Base-by-base conservation (phyloP, 2,329 filamentous ascomycete species). In the Seiridium unicorne region DNA sequence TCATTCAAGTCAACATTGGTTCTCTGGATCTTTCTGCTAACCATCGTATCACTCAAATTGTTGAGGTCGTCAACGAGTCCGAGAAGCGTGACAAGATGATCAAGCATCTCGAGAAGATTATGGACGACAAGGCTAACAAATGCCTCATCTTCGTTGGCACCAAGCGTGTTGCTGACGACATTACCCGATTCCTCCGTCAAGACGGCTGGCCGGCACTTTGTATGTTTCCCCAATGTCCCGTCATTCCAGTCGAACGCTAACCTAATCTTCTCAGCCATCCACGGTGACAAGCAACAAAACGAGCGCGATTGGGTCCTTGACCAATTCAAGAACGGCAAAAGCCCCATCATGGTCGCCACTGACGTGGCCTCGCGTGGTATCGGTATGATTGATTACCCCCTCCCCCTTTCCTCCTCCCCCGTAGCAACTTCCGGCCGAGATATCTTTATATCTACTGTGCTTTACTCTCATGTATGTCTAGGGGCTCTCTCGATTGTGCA, bases 281-380 rank as follows among this genome's bases (percentile, higher is more conserved):
- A 99, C 84, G 95, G 95, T 74, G 95, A 98, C 82, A 98, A 98
- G 84, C 93, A 97, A 76, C 95, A 99, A 76, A 97, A 97, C 79
- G 95, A 99, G 83, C 93, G 95, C 83, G 95, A 98, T 79, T 98
- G 95, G 93, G 95, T 98, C 72, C 85, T 99, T 75, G 96, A 98
- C 79, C 94, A 98, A 79, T 99, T 99, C 88, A 99, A 98, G 89
- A 92, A 91, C 67, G 93, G 93, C 81, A 97, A 98, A 85, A 97
- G 93, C 82, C 95, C 95, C 76, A 96, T 99, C 88, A 97, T 99
- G 93, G 95, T 99, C 82, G 95, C 95, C 81, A 99, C 95, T 68
- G 95, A 98, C 75, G 95, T 99, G 81, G 95, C 95, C 81, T 98
- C 95, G 76, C 95, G 95, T 93, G 95, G 95, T 92, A 97, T 99